These are phyloP conservation scores for Coemansia reversa DNA, from an alignment of 192 early-diverging fungal genomes.

Conservation along the genomic window DNA sequence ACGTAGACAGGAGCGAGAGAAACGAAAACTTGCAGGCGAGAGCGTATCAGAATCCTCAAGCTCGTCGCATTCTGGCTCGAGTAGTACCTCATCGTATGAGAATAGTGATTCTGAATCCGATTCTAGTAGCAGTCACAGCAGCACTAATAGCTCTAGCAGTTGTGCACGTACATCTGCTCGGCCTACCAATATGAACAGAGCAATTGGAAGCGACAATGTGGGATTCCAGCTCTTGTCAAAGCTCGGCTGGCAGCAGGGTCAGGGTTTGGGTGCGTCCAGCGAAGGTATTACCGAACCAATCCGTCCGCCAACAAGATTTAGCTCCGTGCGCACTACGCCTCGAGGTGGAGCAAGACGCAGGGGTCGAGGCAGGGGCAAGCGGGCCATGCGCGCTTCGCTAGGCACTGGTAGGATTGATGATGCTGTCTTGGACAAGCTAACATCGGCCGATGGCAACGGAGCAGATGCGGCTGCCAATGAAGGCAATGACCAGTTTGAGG, in stretches of 20 bases:
- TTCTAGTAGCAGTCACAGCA: conserved; percentile 2
- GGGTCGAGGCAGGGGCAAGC: conserved; percentile 4
- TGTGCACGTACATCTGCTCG: background rate
- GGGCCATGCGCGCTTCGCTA: conserved; percentile 20
- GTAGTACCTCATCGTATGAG: conserved; percentile 2
- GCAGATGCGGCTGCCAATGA: background rate
- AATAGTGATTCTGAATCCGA: conserved; percentile 16
- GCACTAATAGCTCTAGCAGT: background rate
- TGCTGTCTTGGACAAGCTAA: background rate
- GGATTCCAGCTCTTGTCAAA: conserved; percentile 47
- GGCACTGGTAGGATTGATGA: conserved; percentile 17
- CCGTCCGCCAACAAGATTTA: conserved; percentile 32
- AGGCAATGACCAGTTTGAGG: conserved; percentile 21
- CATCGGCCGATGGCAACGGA: background rate
- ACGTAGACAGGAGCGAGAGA: conserved; percentile 17
- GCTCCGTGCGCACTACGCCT: conserved; percentile 10
- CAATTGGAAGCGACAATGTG: conserved; percentile 43
- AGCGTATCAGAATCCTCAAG: conserved; percentile 10
- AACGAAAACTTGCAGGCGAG: conserved; percentile 10
- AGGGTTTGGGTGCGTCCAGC: conserved; percentile 38
- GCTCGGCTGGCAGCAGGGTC: conserved; percentile 49
- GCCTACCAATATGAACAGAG: conserved; percentile 28
- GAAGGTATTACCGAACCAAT: conserved; percentile 47
- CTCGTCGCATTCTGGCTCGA: conserved; percentile 6
- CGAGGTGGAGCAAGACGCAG: conserved; percentile 6